Evolutionary conservation across 1,284 basidiomycete species (phyloP), one percentile per base, ranked within the genome.

Genomic region (Fomitopsis palustris): DNA sequence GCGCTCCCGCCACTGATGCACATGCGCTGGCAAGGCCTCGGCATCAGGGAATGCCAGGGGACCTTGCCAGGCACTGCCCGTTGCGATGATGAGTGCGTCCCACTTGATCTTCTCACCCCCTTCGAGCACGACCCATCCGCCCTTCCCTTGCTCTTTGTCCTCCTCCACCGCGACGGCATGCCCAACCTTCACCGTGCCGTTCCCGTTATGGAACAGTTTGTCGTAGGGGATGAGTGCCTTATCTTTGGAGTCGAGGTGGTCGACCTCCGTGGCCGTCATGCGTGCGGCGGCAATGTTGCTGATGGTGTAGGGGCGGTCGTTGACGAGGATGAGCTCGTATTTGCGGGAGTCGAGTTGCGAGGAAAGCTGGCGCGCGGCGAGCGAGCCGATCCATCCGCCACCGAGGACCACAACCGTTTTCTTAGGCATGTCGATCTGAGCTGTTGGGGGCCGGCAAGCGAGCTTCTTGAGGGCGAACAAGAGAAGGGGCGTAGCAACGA

Each of bases 61-160:
- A 1, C 79, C 82, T 10, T 76, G 71, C 85, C 85, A 89, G 2
- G 69, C 70, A 25, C 76, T 75, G 1, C 87, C 88, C 2, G 86
- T 78, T 0, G 86, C 80, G 27, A 90, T 69, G 17, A 88, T 74
- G 45, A 89, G 80, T 31, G 78, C 69, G 23, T 77, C 76, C 62
- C 84, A 88, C 8, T 72, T 63, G 17, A 88, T 62, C 19, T 66
- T 65, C 65, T 86, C 80, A 8, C 81, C 84, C 57, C 70, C 72
- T 43, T 76, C 74, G 25, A 87, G 74, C 0, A 77, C 64, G 14
- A 88, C 71, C 21, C 70, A 62, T 0, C 84, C 83, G 10, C 77
- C 76, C 10, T 74, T 69, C 8, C 71, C 71, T 0, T 66, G 62
- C 5, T 67, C 74, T 14, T 70, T 68, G n/a, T 52, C 49, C 60